Conservation (phyloP, 2,329 filamentous ascomycete species). For the Cladophialophora yegresii region DNA sequence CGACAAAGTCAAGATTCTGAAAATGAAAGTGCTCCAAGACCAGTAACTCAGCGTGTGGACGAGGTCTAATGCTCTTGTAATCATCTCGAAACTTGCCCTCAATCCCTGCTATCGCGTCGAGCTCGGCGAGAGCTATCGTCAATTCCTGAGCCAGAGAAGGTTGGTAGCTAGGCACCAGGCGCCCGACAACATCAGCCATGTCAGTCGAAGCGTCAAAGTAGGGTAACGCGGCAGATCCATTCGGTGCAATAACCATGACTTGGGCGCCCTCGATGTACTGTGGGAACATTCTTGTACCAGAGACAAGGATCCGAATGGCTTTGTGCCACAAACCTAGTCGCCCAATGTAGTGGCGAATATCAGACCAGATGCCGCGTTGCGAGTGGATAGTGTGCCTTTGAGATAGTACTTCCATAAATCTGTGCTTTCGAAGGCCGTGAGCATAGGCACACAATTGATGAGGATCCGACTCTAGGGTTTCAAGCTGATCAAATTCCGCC, state of each 20-base stretch:
- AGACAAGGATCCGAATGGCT: slow-evolving; percentile 45
- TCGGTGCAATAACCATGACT: slow-evolving; percentile 12
- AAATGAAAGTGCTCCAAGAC: slow-evolving; percentile 52
- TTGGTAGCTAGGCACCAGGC: slow-evolving; percentile 11
- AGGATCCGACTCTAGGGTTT: background rate
- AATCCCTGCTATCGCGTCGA: slow-evolving; percentile 6
- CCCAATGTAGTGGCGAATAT: slow-evolving; percentile 48
- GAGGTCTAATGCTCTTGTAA: slow-evolving; percentile 37
- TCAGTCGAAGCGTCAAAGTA: background rate
- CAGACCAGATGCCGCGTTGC: slow-evolving; percentile 19
- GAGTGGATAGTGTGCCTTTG: slow-evolving; percentile 7
- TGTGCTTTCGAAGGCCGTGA: slow-evolving; percentile 11
- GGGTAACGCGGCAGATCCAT: slow-evolving; percentile 11
- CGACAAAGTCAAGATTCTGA: slow-evolving; percentile 42
- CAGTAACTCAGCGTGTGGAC: slow-evolving; percentile 52
- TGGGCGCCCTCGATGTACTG: slow-evolving; percentile 39
- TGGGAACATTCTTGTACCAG: slow-evolving; percentile 39
- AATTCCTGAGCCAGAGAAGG: slow-evolving; percentile 3
- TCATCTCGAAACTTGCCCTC: slow-evolving; percentile 8
- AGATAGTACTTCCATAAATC: slow-evolving; percentile 14
- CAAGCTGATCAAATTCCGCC: slow-evolving; percentile 9
- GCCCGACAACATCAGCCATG: slow-evolving; percentile 10
- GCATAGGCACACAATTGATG: slow-evolving; percentile 14
- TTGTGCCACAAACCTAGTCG: slow-evolving; percentile 50
- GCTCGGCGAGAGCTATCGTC: slow-evolving; percentile 8